Conservation (phyloP, 441 rosid species). For the Jatropha multifida region DNA sequence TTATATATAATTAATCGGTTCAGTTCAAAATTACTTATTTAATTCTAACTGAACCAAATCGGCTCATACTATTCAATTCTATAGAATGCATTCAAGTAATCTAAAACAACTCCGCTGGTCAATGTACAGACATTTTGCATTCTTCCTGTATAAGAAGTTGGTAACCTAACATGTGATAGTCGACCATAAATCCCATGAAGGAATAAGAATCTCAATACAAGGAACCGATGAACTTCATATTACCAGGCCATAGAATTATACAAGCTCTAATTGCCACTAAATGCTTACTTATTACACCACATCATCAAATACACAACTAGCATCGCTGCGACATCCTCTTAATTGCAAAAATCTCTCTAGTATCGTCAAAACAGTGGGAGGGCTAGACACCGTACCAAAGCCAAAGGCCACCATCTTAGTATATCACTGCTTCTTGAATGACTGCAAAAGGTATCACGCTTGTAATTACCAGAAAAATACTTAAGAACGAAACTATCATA, state of each 20-base stretch:
- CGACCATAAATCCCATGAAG: too few relatives aligned
- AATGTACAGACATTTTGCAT: too few relatives aligned
- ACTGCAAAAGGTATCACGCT: constrained; percentile 32
- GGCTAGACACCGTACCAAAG: too few relatives aligned
- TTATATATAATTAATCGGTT: too few relatives aligned
- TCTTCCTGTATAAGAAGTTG: too few relatives aligned
- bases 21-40: too few relatives aligned
- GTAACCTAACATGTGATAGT: too few relatives aligned
- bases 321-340: not conserved
- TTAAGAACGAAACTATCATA: not conserved
- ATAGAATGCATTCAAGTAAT: too few relatives aligned
- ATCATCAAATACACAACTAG: not conserved
- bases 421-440: constrained; percentile 39
- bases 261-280: not conserved
- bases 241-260: not conserved
- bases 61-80: too few relatives aligned
- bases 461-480: not conserved
- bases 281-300: too few relatives aligned
- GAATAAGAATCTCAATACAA: not conserved
- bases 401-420: not conserved
- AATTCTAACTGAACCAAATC: too few relatives aligned
- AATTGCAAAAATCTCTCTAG: not conserved
- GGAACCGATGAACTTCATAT: not conserved
- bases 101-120: too few relatives aligned
- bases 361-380: not conserved